Conservation (phyloP, 2,329 filamentous ascomycete species). For the Thermochaetoides dissita region DNA sequence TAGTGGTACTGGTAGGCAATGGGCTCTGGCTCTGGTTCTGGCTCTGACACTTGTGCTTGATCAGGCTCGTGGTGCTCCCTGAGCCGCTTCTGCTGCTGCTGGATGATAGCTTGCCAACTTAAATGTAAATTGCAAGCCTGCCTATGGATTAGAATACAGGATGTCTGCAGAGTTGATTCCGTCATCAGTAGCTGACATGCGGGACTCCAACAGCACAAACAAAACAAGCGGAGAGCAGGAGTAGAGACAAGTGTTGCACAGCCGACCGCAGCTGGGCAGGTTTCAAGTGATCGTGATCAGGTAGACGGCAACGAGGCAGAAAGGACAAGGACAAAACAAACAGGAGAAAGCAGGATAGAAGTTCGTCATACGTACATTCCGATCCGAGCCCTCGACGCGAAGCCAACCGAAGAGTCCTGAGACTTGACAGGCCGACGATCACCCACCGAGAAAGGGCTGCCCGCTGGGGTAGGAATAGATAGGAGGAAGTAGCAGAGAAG, state of each 20-base stretch:
- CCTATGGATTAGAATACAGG: constrained; percentile 24
- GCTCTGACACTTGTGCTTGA: background rate
- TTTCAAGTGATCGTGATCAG: too few species aligned
- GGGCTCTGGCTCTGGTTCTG: too few species aligned
- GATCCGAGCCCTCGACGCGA: constrained; percentile 6
- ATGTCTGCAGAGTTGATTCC: constrained; percentile 23
- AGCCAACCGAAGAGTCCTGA: background rate
- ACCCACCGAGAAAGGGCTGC: constrained; percentile 1
- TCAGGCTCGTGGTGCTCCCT: constrained; percentile 2
- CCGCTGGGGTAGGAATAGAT: background rate
- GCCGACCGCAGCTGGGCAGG: too few species aligned
- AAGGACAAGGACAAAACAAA: constrained; percentile 22
- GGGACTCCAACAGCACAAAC: constrained; percentile 5
- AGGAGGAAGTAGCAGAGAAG: constrained; percentile 20
- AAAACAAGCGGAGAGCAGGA: constrained; percentile 6
- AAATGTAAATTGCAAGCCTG: constrained; percentile 19
- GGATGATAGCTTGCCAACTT: constrained; percentile 4
- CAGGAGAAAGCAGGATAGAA: constrained; percentile 27
- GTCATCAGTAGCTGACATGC: constrained; percentile 22
- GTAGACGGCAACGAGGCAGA: background rate
- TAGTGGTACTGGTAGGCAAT: background rate
- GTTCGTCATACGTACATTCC: constrained; percentile 44
- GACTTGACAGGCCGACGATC: background rate
- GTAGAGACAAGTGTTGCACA: background rate
- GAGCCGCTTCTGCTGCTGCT: constrained; percentile 3